Conservation (phyloP, 306 rosid genomes). For the Cucurbita maxima region DNA sequence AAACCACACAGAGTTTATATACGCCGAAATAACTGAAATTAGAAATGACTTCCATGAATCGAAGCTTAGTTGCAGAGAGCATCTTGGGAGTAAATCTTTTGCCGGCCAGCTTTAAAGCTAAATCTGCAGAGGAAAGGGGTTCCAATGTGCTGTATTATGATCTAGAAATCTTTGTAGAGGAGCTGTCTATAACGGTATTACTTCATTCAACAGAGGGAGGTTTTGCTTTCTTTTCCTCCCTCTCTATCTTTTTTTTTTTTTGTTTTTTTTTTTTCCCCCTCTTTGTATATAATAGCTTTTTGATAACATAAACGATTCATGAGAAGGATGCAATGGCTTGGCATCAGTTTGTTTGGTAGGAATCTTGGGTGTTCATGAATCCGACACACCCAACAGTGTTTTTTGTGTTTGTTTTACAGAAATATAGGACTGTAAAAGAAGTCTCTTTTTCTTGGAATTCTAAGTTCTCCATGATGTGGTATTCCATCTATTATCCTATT, state of each 20-base stretch:
- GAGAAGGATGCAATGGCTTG: background rate
- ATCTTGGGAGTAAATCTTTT: background rate
- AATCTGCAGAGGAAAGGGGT: background rate
- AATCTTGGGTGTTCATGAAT: background rate
- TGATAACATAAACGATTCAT: background rate
- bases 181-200: background rate
- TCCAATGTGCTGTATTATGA: background rate
- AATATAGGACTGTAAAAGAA: background rate
- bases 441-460: background rate
- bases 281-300: background rate
- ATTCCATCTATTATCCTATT: background rate
- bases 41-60: background rate
- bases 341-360: background rate
- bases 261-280: background rate
- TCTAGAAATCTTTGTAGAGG: background rate
- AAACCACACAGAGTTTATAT: background rate
- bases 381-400: background rate
- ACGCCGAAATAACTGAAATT: background rate
- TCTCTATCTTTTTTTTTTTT: background rate
- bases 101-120: background rate
- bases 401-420: background rate
- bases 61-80: background rate
- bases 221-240: background rate
- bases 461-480: background rate
- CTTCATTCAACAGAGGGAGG: background rate